These are phyloP conservation scores for Lachnellula hyalina DNA, from an alignment of 2,329 filamentous ascomycete genomes.

Conservation along the genomic window DNA sequence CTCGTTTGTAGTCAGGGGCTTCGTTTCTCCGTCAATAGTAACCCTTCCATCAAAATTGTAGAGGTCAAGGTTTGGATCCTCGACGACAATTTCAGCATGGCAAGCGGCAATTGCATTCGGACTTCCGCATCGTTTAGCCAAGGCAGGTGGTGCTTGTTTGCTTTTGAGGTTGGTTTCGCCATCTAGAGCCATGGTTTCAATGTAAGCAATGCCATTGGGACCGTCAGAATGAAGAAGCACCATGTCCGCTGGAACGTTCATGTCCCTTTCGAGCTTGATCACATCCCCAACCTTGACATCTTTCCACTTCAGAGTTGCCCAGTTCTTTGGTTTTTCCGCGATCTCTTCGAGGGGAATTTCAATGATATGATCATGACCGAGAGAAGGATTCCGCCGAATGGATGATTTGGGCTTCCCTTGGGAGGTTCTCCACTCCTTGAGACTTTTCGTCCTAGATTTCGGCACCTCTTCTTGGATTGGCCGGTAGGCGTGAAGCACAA, in stretches of 20 bases:
- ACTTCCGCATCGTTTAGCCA: slow-evolving; percentile 55
- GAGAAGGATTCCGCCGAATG: not conserved
- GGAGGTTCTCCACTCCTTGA: not conserved
- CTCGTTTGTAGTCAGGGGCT: slow-evolving; percentile 73
- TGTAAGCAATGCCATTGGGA: slow-evolving; percentile 73
- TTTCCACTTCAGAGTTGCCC: slow-evolving; percentile 52
- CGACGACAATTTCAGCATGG: slow-evolving; percentile 60
- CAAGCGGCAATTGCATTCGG: slow-evolving; percentile 51
- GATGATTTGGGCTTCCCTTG: not conserved
- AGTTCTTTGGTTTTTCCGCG: slow-evolving; percentile 36
- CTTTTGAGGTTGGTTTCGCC: slow-evolving; percentile 79
- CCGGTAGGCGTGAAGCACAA: slow-evolving; percentile 21
- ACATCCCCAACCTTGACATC: slow-evolving; percentile 68
- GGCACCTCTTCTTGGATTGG: slow-evolving; percentile 2
- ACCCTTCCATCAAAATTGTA: slow-evolving; percentile 72
- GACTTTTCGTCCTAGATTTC: not conserved
- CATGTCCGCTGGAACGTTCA: slow-evolving; percentile 78
- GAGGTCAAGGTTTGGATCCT: slow-evolving; percentile 72
- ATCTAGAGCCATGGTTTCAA: slow-evolving; percentile 80
- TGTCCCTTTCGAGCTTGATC: slow-evolving; percentile 64
- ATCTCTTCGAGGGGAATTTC: slow-evolving; percentile 1
- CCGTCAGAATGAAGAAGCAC: slow-evolving; percentile 72
- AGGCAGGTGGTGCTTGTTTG: slow-evolving; percentile 59
- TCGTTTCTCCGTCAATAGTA: slow-evolving; percentile 50
- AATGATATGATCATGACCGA: not conserved